phyloP scores from a whole-genome alignment of 768 basidiomycete species.

The Guyanaporus albipodus region DNA sequence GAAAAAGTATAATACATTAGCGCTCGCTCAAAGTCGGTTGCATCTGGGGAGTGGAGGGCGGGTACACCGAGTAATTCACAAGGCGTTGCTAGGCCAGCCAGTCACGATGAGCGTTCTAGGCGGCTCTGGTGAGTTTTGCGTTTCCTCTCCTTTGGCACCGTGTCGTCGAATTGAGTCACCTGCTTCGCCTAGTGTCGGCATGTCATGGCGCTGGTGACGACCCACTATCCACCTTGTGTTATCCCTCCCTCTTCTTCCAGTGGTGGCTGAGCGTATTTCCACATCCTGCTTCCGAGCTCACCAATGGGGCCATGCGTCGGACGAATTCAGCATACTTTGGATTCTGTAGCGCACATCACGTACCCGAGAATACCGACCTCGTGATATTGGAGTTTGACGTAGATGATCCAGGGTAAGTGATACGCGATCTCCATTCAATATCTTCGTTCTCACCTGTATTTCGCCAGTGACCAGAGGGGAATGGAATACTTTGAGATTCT shows the following conservation, averaged over 20 bases:
- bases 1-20: slow-evolving; percentile 69
- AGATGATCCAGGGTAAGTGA: slow-evolving; percentile 78
- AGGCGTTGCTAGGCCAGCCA: slow-evolving; percentile 79
- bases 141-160: not conserved
- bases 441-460: not conserved
- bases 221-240: slow-evolving; percentile 78
- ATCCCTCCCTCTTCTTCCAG: slow-evolving; percentile 91
- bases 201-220: slow-evolving; percentile 94
- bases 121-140: slow-evolving; percentile 64
- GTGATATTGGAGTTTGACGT: slow-evolving; percentile 94
- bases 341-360: slow-evolving; percentile 88
- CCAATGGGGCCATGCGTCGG: slow-evolving; percentile 92
- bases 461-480: slow-evolving; percentile 57
- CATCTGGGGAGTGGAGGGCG: slow-evolving; percentile 80
- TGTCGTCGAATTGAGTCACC: not conserved
- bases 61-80: slow-evolving; percentile 76
- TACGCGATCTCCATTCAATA: not conserved
- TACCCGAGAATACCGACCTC: slow-evolving; percentile 91
- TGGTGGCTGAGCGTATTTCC: slow-evolving; percentile 99
- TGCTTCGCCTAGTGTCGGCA: slow-evolving; percentile 64
- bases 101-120: slow-evolving; percentile 89
- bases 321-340: slow-evolving; percentile 94
- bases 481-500: slow-evolving; percentile 90
- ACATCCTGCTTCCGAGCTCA: slow-evolving; percentile 95
- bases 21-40: slow-evolving; percentile 68